These are phyloP conservation scores for Alopecurus myosuroides DNA, from an alignment of 176 grass and related monocot species.

Conservation along the genomic window DNA sequence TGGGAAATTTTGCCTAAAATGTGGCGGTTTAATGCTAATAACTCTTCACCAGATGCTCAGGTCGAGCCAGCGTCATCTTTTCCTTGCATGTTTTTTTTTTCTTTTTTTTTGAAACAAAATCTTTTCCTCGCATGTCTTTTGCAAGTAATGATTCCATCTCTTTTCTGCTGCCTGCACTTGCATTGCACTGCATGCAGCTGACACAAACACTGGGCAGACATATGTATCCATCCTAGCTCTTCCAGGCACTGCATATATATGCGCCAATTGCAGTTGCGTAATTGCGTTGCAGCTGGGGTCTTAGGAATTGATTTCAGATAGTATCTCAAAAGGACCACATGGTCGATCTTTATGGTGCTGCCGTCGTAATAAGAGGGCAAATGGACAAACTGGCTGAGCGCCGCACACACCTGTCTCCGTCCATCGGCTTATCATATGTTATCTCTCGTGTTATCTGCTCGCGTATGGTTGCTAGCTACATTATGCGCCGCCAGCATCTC, in stretches of 20 bases:
- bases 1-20: too few relatives aligned
- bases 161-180: not conserved
- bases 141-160: not conserved
- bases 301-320: not conserved
- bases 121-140: not conserved
- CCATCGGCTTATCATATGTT: constrained; percentile 16
- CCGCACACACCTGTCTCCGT: not conserved
- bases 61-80: not conserved
- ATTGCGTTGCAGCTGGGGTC: not conserved
- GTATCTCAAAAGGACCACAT: constrained; percentile 11
- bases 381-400: not conserved
- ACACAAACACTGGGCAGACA: not conserved
- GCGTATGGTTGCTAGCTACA: not conserved
- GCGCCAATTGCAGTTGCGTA: not conserved
- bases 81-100: not conserved
- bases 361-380: constrained; percentile 9
- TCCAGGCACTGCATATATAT: not conserved
- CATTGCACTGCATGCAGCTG: not conserved
- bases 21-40: too few relatives aligned
- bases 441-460: not conserved
- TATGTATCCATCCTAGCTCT: not conserved
- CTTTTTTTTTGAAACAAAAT: too few relatives aligned
- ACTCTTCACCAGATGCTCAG: too few relatives aligned
- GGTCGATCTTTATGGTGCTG: not conserved
- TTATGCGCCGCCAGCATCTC: not conserved